Base-by-base conservation (phyloP, 352 stramenopile species). In the Halophytophthora polymorphica region DNA sequence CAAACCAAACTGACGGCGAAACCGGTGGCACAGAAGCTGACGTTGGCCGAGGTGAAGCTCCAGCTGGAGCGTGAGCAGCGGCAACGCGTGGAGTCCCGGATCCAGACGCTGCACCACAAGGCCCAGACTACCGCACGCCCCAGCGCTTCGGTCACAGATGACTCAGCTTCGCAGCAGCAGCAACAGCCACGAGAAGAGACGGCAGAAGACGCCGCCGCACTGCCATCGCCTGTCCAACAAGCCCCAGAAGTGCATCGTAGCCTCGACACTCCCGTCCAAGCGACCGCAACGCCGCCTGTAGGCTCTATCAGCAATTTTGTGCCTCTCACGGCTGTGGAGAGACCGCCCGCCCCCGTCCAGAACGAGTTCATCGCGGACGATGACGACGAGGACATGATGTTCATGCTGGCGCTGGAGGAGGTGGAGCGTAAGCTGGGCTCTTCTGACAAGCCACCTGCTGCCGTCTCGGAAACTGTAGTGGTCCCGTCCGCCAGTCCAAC, bases 321-420 rank as follows among this genome's bases (percentile, higher is more conserved):
- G 39, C 1, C 41, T 28, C 34, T n/a, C 7, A 11, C 36, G 31
- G 17, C 39, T 37, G 3, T 21, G 37, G 31, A 37, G 11, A 34
- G 19, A 42, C 34, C 17, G 17, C 13, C 21, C 38, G 51, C 22
- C 10, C 14, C 40, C 15, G 41, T 19, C 12, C 52, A 59, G 23
- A 69, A 86, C 35, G 69, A 80, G 35, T 88, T 86, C 38, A 87
- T 88, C 46, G 56, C 58, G 19, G 73, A 90, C 37, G 75, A 86
- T 31, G 53, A 69, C 25, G 71, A 86, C 23, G 77, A 90, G 59
- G 80, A 90, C 45, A 42, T 83, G 25, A 62, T 73, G 14, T 90
- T 88, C 59, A 56, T 83, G 17, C 50, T 81, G 53, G 80, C 77
- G 0, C 66, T 90, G 22, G 80, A 90, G 45, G 66, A 86, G 35